Percentiles rank a stretch among this genome's conserved stretches.
phyloP scores from a whole-genome alignment of 140 eudicot species.

The Senecio squalidus region DNA sequence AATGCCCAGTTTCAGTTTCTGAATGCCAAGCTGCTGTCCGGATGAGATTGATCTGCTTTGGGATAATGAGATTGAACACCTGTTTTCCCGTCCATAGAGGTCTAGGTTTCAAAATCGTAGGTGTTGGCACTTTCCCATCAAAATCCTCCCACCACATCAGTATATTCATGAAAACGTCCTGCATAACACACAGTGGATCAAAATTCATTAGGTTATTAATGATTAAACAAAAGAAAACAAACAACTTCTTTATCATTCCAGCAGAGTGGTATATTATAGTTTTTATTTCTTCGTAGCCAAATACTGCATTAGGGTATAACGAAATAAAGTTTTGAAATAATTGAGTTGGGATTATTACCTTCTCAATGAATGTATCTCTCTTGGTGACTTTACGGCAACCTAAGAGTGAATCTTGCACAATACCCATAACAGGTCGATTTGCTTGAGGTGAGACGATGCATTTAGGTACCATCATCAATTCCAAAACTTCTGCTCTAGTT shows the following conservation, averaged over 20 bases:
- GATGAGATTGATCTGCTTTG: constrained; percentile 86
- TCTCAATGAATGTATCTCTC: constrained; percentile 96
- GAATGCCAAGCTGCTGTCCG: constrained; percentile 91
- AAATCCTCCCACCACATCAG: constrained; percentile 99
- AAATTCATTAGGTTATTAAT: too few relatives aligned
- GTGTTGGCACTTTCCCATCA: constrained; percentile 97
- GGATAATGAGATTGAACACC: constrained; percentile 89
- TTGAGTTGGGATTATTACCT: constrained; percentile 39
- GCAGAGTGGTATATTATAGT: background rate
- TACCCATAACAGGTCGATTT: constrained; percentile 98
- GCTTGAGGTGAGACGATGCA: constrained; percentile 97
- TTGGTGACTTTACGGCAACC: constrained; percentile 94
- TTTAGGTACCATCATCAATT: constrained; percentile 98
- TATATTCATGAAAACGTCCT: constrained; percentile 98
- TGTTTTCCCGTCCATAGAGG: constrained; percentile 99
- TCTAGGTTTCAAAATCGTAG: constrained; percentile 93
- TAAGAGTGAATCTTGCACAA: constrained; percentile 92
- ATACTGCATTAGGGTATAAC: background rate
- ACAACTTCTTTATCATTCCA: background rate
- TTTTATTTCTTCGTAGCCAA: background rate
- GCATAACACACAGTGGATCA: too few relatives aligned
- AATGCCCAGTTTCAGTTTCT: constrained; percentile 63
- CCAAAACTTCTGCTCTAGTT: constrained; percentile 94
- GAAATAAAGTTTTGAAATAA: background rate
- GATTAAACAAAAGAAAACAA: background rate